These are phyloP conservation scores for Hypholoma fasciculare DNA, from an alignment of 768 basidiomycete genomes.

Conservation along the genomic window DNA sequence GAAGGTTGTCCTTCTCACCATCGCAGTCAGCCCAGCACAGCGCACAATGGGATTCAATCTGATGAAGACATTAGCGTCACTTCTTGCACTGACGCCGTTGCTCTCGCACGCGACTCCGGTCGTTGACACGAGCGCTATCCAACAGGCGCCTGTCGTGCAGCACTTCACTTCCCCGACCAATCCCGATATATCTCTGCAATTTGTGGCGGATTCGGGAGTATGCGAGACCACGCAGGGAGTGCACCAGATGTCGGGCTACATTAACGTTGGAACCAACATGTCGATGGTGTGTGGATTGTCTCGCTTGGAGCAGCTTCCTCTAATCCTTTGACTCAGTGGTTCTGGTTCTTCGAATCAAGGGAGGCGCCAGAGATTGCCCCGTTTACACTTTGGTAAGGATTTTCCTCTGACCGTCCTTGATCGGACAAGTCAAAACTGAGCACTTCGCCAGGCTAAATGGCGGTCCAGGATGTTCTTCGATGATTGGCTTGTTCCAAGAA, in stretches of 20 bases:
- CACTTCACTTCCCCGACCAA: slow-evolving; percentile 19
- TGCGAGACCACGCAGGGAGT: slow-evolving; percentile 69
- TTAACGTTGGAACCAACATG: slow-evolving; percentile 56
- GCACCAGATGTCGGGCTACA: slow-evolving; percentile 60
- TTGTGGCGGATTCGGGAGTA: slow-evolving; percentile 57
- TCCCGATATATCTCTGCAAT: slow-evolving; percentile 38
- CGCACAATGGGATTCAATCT: neutral
- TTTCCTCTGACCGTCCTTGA: neutral
- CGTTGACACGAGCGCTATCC: neutral
- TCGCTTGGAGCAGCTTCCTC: too few relatives aligned
- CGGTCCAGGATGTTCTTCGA: slow-evolving; percentile 62
- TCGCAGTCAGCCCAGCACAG: neutral
- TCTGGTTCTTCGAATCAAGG: slow-evolving; percentile 74
- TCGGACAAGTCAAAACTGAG: neutral
- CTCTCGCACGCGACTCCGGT: slow-evolving; percentile 11
- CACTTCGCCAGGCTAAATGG: slow-evolving; percentile 47
- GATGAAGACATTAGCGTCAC: neutral
- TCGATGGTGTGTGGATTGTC: slow-evolving; percentile 45
- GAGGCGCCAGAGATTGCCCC: slow-evolving; percentile 60
- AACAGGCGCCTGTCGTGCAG: neutral
- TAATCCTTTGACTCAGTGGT: slow-evolving; percentile 46
- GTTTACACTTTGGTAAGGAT: slow-evolving; percentile 58
- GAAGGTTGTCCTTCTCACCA: neutral
- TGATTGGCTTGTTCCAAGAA: slow-evolving; percentile 73
- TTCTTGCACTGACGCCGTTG: neutral